Base-by-base conservation (phyloP, 257 asterid species). In the Primulina huaijiensis region DNA sequence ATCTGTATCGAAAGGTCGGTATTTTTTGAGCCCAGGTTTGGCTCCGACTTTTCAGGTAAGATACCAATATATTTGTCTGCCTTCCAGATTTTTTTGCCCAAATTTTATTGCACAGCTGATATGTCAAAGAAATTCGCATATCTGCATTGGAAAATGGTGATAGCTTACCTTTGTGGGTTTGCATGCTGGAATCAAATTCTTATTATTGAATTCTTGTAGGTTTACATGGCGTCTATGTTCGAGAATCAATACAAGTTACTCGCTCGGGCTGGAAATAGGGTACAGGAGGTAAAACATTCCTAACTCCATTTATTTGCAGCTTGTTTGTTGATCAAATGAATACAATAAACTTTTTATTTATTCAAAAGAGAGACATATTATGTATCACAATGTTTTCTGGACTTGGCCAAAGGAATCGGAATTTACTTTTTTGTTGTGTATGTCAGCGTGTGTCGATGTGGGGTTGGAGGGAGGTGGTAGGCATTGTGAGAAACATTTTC, bases 31-130 rank as follows among this genome's bases (percentile, higher is more conserved):
- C 78, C 97, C 97, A 30, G 98, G 97, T 79, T 82, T 90, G 88
- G 94, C 95, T 38, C 98, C 98, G 58, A 89, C 97, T 4, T 93
- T 93, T 85, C 96, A 93, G 97, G 98, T 90, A 76, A 34, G 37
- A 52, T 63, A 65, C 72, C 12, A 76, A 53, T 19, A 33, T 50
- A 19, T n/a, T 4, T 55, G 29, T 19, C 55, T 62, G 60, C 38
- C 1, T 53, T 19, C 65, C 23, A 62, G 35, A 8, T 60, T 50
- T 69, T 50, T 69, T 21, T 52, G 3, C 31, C 34, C 38, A 31
- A 62, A 52, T 25, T 56, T 21, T 35, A 17, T 40, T 23, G 53
- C 37, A 8, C 21, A 59, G 25, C 67, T 38, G 11, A 52, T 9
- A 2, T 68, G 46, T 46, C 1, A 55, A 40, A 40, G 5, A 29